Base-by-base conservation (phyloP, 768 basidiomycete species). In the Suillus lakei region DNA sequence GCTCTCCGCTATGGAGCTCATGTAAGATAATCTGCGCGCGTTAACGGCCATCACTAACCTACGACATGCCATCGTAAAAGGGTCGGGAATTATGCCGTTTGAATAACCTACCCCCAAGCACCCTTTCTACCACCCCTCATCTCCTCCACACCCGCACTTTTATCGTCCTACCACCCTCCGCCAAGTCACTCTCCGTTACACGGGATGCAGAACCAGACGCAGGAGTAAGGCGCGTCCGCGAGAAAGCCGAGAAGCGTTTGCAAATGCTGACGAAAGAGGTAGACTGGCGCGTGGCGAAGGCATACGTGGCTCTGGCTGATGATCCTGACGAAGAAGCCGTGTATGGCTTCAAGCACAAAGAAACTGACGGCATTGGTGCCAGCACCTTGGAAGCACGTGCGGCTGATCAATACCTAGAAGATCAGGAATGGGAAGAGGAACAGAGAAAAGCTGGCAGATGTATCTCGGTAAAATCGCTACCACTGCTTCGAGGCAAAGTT, bases 51-150 rank as follows among this genome's bases (percentile, higher is more conserved):
- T 51, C 55, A 43, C n/a, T 36, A 36, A 44, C 41, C 4, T 56
- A 34, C 28, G 46, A 26, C 9, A 32, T 21, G 56, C 60, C 28
- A 54, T 56, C 18, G 58, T 9, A 26, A 26, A n/a, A 87, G 90
- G 86, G 83, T 48, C 83, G 84, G 36, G 79, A 84, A 43, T 79
- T 93, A 4, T 91, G 90, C 72, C 85, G 78, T 23, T 76, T 91
- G 16, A 93, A 93, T 71, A 84, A 83, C 51, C 82, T 93, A 15
- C 88, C 91, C 0, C 76, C 81, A 6, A 89, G 84, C 70, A 87
- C 89, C 4, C 76, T 93, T 23, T 85, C 79, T 64, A 91, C 88
- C 0, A 92, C 87, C 0, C 91, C 92, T 7, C 90, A 92, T 71
- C 78, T 93, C 9, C 79, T 93, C 18, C 91, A 92, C 74, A 92